Evolutionary conservation across 2,329 filamentous ascomycete genomes (phyloP), one percentile per base, ranked within the genome.

Genomic region (Salinomyces thailandicus): DNA sequence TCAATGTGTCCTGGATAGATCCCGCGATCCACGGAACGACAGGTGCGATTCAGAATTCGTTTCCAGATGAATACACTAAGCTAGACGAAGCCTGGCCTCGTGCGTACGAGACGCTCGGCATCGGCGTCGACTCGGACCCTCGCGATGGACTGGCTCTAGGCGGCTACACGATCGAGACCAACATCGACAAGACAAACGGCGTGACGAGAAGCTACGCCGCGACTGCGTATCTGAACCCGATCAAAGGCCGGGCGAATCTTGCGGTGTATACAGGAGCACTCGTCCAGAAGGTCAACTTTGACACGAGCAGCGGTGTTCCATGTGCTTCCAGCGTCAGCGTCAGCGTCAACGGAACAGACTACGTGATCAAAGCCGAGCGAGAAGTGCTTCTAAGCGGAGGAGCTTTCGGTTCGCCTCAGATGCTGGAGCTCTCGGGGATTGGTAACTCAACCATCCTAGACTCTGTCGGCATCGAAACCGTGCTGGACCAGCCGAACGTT

Each of bases 371-470:
- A 7, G 47, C 50, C 4, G 35, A 17, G n/a, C 39, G 35, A 36
- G 76, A 80, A 47, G 64, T 79, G 8, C 66, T 81, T 18, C 51
- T 81, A 2, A 51, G 50, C 24, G 58, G 55, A 17, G 60, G 61
- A 6, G 54, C 52, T 2, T 51, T 61, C 26, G 41, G 51, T 5
- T 44, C 52, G 3, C 61, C 61, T n/a, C 60, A 64, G 30, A 48
- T 64, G 0, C 47, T 64, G 9, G 58, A 61, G 52, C 42, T 63
- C 19, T 62, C 58, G 5, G 62, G 61, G 4, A 54, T 64, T 20
- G 62, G 63, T 0, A 28, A 41, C 16, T 13, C 29, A 5, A 19
- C 24, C 1, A 5, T 45, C 7, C 37, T 51, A 6, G 14, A 36
- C 2, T 29, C 29, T 8, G 18, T 35, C 18, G 41, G 39, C 3